Base-by-base conservation (phyloP, 345 rosid species). In the Salix dunnii region DNA sequence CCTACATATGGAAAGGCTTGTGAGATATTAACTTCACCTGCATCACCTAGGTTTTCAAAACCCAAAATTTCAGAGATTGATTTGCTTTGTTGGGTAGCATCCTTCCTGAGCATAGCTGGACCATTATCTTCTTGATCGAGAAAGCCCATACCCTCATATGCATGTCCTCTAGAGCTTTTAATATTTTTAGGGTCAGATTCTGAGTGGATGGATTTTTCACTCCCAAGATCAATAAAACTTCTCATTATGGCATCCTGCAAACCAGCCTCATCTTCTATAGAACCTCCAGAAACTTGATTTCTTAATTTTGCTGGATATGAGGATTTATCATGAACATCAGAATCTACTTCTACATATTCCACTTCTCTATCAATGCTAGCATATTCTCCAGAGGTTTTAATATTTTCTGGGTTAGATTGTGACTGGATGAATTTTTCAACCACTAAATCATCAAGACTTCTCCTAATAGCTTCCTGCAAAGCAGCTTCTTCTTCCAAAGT, bases 181-280 rank as follows among this genome's bases (percentile, higher is more conserved):
- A 62, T 40, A 40, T 75, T 63, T 40, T 67, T 78, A 82, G 40
- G 67, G 69, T 70, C 77, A 69, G 71, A 53, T 43, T 51, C 71
- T 51, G 77, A 61, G 75, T 71, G 36, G 74, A 73, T 78, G 46
- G 73, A 77, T 67, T 78, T 63, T 68, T 80, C 79, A 75, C 74
- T 75, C 70, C 80, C 84, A 27, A 77, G 40, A 74, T 91, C 94
- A 75, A 78, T 80, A 77, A 91, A 89, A 84, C 99, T 96, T 87
- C 91, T 93, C 84, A 90, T 80, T 79, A 96, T 88, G 74, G 98
- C 97, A 88, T 92, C 92, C 79, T 88, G 91, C 77, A 96, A 85
- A 83, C 90, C 91, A 83, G 92, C 88, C 83, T 93, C 96, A 81
- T 96, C 99, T 86, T 90, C 88, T 74, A 85, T 53, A 80, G 76